phyloP scores from a whole-genome alignment of 2,329 filamentous ascomycete species.

The Metarhizium robertsii region DNA sequence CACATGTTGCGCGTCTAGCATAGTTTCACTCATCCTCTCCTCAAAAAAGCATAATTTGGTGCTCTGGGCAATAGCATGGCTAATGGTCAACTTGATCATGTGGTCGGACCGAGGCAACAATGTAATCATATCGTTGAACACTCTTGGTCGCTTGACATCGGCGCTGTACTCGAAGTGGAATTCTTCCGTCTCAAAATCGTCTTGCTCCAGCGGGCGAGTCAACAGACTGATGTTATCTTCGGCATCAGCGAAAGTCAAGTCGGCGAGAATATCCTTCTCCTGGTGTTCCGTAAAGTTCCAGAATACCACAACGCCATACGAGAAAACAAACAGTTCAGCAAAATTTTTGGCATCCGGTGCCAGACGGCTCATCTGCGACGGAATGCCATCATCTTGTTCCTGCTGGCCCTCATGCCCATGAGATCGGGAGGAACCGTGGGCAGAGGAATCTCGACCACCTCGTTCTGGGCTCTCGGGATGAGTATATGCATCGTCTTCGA shows the following conservation, averaged over 20 bases:
- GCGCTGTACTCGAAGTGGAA: constrained; percentile 97
- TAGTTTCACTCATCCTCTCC: constrained; percentile 88
- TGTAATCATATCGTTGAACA: constrained; percentile 99
- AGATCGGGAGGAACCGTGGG: constrained; percentile 21
- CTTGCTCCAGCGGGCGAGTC: constrained; percentile 70
- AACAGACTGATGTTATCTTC: constrained; percentile 58
- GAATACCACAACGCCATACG: constrained; percentile 94
- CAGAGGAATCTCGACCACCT: constrained; percentile 17
- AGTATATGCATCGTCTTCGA: constrained; percentile 59
- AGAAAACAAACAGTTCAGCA: constrained; percentile 95
- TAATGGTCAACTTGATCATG: constrained; percentile 98
- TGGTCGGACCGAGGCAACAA: constrained; percentile 82
- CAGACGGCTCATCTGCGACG: constrained; percentile 48
- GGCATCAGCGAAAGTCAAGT: constrained; percentile 78
- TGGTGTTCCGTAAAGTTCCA: constrained; percentile 98
- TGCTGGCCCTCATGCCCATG: constrained; percentile 13
- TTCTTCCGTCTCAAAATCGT: constrained; percentile 93
- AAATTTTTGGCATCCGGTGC: constrained; percentile 67
- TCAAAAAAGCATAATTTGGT: constrained; percentile 96
- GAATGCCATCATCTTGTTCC: constrained; percentile 28
- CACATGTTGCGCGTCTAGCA: constrained; percentile 86
- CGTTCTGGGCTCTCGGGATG: constrained; percentile 22
- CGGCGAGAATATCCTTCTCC: constrained; percentile 92
- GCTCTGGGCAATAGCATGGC: constrained; percentile 93
- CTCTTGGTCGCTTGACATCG: constrained; percentile 73